These are phyloP conservation scores for Didymella arachidicola DNA, from an alignment of 2,329 filamentous ascomycete genomes.

Conservation along the genomic window DNA sequence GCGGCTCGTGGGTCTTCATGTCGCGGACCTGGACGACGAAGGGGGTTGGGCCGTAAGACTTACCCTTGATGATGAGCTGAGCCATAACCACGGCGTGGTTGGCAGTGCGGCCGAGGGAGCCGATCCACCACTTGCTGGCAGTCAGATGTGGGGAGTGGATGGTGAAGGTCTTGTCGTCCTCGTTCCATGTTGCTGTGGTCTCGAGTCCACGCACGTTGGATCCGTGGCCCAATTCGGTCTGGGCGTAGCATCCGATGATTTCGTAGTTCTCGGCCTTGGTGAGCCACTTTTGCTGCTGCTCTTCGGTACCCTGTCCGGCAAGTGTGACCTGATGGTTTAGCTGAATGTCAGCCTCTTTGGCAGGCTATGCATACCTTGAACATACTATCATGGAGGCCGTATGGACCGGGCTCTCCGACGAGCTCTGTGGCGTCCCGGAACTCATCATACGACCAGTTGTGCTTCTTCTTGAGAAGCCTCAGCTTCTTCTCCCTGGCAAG, in stretches of 20 bases:
- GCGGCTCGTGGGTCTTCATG: conserved; percentile 59
- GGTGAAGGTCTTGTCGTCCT: conserved; percentile 75
- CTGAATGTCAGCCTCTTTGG: not conserved
- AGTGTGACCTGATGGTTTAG: conserved; percentile 65
- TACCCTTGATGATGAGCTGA: conserved; percentile 73
- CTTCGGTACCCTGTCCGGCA: conserved; percentile 73
- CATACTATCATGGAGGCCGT: conserved; percentile 76
- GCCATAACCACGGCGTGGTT: conserved; percentile 83
- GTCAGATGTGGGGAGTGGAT: conserved; percentile 78
- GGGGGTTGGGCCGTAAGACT: conserved; percentile 75
- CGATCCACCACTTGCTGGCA: conserved; percentile 86
- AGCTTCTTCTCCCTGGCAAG: conserved; percentile 75
- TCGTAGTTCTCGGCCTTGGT: conserved; percentile 73
- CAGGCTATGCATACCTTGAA: conserved; percentile 61
- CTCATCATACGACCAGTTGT: conserved; percentile 73
- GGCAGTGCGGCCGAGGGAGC: conserved; percentile 76
- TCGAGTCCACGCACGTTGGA: conserved; percentile 71
- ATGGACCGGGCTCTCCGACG: conserved; percentile 76
- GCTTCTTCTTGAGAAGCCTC: conserved; percentile 69
- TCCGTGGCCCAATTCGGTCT: conserved; percentile 81
- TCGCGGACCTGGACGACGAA: conserved; percentile 76
- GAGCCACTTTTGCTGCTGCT: conserved; percentile 77
- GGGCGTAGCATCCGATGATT: conserved; percentile 69
- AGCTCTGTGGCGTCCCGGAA: conserved; percentile 70
- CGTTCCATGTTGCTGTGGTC: conserved; percentile 77